Evolutionary conservation across 2,329 filamentous ascomycete species (phyloP).

Genomic region (Dryadomyces quercus-mongolicae): DNA sequence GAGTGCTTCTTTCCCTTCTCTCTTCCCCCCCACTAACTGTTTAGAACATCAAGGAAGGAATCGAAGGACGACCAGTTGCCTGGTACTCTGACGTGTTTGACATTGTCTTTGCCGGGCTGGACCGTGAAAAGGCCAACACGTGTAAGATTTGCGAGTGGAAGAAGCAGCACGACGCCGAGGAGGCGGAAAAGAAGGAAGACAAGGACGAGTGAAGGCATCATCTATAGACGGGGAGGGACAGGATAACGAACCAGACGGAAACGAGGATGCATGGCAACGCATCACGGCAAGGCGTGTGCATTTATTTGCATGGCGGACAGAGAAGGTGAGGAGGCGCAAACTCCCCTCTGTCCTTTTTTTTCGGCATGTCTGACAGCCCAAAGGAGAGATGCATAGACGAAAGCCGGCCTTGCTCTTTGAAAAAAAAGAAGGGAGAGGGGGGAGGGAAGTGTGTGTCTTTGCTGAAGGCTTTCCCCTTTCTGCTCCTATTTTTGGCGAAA

Average conservation of each 20-base stretch:
- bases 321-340: no score
- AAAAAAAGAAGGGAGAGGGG: no score
- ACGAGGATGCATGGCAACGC: no score
- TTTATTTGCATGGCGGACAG: no score
- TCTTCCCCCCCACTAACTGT: conserved; percentile 22
- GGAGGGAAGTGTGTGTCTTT: no score
- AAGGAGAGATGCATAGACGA: no score
- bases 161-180: conserved; percentile 30
- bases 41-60: conserved; percentile 94
- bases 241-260: not conserved
- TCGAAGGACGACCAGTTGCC: conserved; percentile 78
- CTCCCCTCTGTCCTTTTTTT: no score
- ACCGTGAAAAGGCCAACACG: conserved; percentile 59
- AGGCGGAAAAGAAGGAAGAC: conserved; percentile 47
- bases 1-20: conserved; percentile 15
- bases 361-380: no score
- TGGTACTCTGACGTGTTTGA: conserved; percentile 96
- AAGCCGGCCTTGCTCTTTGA: no score
- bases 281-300: no score
- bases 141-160: conserved; percentile 53
- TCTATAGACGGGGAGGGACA: not conserved
- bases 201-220: conserved; percentile 6
- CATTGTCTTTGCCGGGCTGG: conserved; percentile 74
- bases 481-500: no score
- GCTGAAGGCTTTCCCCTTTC: no score